Conservation (phyloP, 345 rosid genomes). For the Bruguiera gymnorhiza region DNA sequence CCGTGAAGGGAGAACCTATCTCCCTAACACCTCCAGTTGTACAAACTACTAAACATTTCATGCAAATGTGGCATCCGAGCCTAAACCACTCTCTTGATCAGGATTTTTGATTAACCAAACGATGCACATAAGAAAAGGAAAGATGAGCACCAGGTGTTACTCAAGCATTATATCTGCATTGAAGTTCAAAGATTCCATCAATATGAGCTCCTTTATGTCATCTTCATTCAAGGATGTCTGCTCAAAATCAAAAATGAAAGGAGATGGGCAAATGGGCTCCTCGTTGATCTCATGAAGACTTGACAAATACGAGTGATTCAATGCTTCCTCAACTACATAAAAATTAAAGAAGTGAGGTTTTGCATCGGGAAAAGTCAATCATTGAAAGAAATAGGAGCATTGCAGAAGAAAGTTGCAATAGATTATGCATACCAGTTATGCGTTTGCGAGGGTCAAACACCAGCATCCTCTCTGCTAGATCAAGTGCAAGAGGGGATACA, state of each 20-base stretch:
- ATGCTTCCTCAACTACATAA: conserved; percentile 64
- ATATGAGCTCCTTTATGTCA: conserved; percentile 77
- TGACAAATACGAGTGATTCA: conserved; percentile 68
- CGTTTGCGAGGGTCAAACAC: conserved; percentile 84
- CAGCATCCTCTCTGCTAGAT: conserved; percentile 84
- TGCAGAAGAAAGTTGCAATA: background rate
- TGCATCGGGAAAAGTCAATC: background rate
- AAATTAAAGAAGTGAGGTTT: conserved; percentile 6
- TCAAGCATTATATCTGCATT: conserved; percentile 25
- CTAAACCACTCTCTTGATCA: conserved; percentile 9
- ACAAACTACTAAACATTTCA: background rate
- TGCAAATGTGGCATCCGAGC: conserved; percentile 4
- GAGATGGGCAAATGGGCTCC: conserved; percentile 66
- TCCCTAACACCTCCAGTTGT: conserved; percentile 17
- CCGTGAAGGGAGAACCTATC: conserved; percentile 28
- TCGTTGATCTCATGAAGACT: conserved; percentile 93
- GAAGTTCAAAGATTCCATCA: conserved; percentile 49
- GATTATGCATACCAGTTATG: conserved; percentile 51
- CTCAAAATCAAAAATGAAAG: conserved; percentile 75
- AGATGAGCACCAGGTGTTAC: conserved; percentile 14
- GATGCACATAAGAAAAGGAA: background rate
- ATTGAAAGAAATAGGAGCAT: background rate
- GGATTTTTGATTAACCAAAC: conserved; percentile 8
- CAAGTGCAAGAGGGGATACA: conserved; percentile 60
- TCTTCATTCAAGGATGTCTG: conserved; percentile 61